These are phyloP conservation scores for Ilex asprella DNA, from an alignment of 257 asterid genomes.

Conservation along the genomic window DNA sequence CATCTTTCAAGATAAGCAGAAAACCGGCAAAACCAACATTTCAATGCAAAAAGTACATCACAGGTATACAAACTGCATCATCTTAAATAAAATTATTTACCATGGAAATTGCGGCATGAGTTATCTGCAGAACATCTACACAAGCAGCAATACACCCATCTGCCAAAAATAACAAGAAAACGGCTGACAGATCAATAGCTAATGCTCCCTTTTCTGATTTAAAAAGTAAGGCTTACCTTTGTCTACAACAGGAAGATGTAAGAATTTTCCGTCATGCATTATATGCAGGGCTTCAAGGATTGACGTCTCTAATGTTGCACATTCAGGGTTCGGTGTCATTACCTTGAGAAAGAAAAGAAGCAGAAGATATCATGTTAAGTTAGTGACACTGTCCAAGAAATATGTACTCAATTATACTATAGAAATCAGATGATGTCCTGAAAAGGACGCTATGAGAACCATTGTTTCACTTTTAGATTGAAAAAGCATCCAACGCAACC, in stretches of 20 bases:
- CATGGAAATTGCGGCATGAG: constrained; percentile 88
- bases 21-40: not conserved
- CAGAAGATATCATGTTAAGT: too few relatives aligned
- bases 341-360: constrained; percentile 40
- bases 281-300: constrained; percentile 89
- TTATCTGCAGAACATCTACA: constrained; percentile 84
- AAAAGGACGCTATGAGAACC: too few relatives aligned
- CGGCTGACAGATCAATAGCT: not conserved
- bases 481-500: too few relatives aligned
- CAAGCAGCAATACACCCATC: constrained; percentile 73
- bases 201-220: constrained; percentile 1
- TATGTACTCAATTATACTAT: too few relatives aligned
- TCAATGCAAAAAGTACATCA: not conserved
- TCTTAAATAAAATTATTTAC: constrained; percentile 31
- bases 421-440: too few relatives aligned
- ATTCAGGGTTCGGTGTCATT: constrained; percentile 84
- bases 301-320: constrained; percentile 74
- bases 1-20: not conserved
- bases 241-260: constrained; percentile 86
- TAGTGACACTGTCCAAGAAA: too few relatives aligned
- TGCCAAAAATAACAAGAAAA: constrained; percentile 28
- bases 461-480: too few relatives aligned
- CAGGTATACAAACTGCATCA: not conserved
- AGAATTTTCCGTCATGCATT: constrained; percentile 85
- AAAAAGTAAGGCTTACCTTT: constrained; percentile 44